Percentiles rank a stretch among this genome's conserved stretches.
Evolutionary conservation across 176 grass and related monocot genomes (phyloP).

Genomic region (Avena sativa): DNA sequence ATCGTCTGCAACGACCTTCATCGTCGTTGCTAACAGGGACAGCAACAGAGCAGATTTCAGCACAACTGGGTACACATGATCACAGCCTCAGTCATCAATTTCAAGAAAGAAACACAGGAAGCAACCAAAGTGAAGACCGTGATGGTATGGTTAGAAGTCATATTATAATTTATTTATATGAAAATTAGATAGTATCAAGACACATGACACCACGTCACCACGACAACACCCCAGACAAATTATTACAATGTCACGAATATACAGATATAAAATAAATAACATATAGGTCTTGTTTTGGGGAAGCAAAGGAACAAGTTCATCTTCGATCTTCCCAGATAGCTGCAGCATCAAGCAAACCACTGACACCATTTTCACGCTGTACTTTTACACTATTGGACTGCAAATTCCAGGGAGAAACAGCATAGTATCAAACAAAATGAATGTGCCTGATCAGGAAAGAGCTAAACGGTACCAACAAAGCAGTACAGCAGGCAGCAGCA

Average conservation of each 20-base stretch:
- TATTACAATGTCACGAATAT: constrained; percentile 35
- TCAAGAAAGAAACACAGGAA: not conserved
- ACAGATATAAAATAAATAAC: constrained; percentile 14
- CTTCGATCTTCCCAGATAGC: constrained; percentile 34
- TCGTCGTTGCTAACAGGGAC: not conserved
- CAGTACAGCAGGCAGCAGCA: not conserved
- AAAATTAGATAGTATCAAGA: not conserved
- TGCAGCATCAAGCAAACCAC: constrained; percentile 26
- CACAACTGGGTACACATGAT: not conserved
- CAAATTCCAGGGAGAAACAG: constrained; percentile 27
- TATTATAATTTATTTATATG: constrained; percentile 28
- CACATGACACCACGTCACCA: not conserved
- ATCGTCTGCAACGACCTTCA: not conserved
- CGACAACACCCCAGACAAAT: not conserved
- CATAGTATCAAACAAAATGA: not conserved
- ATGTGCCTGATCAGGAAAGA: not conserved
- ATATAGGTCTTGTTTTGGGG: not conserved
- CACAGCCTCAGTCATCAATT: not conserved
- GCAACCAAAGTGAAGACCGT: not conserved
- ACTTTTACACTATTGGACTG: constrained; percentile 15
- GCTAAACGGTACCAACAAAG: not conserved
- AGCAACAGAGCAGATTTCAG: not conserved
- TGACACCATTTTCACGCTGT: not conserved
- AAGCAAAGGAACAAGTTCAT: not conserved
- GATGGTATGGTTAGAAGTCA: not conserved